Evolutionary conservation across 345 rosid species (phyloP).

Genomic region (Pelargonium nanum): DNA sequence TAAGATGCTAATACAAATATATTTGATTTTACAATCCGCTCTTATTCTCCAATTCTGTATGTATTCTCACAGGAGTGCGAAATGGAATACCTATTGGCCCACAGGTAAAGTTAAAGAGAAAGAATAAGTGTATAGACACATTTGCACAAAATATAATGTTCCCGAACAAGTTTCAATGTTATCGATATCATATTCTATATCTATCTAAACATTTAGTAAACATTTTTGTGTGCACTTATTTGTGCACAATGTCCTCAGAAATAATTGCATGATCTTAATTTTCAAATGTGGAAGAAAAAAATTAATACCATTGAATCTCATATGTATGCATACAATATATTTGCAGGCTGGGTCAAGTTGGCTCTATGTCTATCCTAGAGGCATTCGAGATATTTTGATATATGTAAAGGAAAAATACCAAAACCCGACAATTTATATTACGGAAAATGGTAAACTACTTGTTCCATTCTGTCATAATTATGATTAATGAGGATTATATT

Average conservation of each 20-base stretch:
- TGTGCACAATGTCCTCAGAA: not conserved
- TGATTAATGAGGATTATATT: too few species aligned
- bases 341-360: conserved; percentile 23
- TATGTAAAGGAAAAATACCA: conserved; percentile 10
- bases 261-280: not conserved
- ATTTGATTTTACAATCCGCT: not conserved
- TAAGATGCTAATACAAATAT: not conserved
- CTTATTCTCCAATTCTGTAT: not conserved
- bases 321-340: not conserved
- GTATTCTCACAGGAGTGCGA: conserved; percentile 18
- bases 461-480: too few species aligned
- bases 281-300: too few species aligned
- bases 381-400: conserved; percentile 6
- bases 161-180: not conserved
- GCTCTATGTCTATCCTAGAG: conserved; percentile 26
- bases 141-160: too few species aligned
- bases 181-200: not conserved
- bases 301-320: too few species aligned
- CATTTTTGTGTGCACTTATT: not conserved
- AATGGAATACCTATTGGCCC: conserved; percentile 28
- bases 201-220: not conserved
- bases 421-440: conserved; percentile 7
- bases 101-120: conserved; percentile 18
- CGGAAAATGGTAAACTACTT: conserved; percentile 8
- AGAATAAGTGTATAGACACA: too few species aligned